These are phyloP conservation scores for Salix exigua DNA, from an alignment of 345 rosid species.

Conservation along the genomic window DNA sequence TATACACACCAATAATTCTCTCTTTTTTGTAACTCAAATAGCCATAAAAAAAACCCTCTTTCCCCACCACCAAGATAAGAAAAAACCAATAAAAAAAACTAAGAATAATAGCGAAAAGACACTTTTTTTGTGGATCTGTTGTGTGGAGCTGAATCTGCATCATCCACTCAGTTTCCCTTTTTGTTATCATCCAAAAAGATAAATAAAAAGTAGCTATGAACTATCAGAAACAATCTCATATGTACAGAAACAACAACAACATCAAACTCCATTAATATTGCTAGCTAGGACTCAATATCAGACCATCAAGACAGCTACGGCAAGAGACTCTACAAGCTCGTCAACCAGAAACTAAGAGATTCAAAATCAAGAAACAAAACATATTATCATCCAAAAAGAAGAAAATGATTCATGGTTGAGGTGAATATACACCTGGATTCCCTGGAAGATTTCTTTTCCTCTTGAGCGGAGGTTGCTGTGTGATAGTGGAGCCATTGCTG, in stretches of 20 bases:
- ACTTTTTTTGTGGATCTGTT: neutral
- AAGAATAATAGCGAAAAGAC: neutral
- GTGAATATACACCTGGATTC: constrained; percentile 30
- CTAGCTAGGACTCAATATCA: neutral
- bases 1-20: constrained; percentile 30
- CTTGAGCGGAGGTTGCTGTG: constrained; percentile 21
- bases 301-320: neutral
- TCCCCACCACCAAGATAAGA: neutral
- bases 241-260: no score
- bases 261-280: no score
- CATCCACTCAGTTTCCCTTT: neutral
- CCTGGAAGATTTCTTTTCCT: constrained; percentile 47
- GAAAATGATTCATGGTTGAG: neutral
- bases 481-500: constrained; percentile 25
- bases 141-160: constrained; percentile 1
- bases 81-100: neutral
- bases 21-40: constrained; percentile 8
- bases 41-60: neutral
- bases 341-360: neutral
- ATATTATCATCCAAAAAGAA: neutral
- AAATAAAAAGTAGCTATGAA: neutral
- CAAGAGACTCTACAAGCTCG: neutral
- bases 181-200: constrained; percentile 8
- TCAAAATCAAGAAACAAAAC: neutral
- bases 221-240: neutral